Evolutionary conservation across 257 asterid species (phyloP), one percentile per base, ranked within the genome.

Genomic region (Salvia hispanica): DNA sequence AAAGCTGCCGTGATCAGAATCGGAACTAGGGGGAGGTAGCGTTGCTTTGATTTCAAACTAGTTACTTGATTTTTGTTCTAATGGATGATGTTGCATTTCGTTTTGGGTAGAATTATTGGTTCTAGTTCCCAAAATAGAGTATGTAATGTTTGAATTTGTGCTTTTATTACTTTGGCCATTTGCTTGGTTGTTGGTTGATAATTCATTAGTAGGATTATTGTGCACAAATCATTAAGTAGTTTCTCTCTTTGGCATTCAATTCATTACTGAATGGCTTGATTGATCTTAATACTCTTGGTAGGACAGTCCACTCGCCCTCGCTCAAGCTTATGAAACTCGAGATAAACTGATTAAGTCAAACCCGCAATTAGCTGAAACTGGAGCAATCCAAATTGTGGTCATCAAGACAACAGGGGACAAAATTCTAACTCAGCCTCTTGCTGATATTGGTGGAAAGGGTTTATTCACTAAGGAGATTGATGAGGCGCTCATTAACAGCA

Each of bases 371-470:
- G 95, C 96, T 62, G 96, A 94, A 78, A 90, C 89, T 12, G 97
- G 97, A 46, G 95, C 97, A 2, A 83, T 94, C 60, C 86, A 85
- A 71, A 91, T 94, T 62, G 91, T 91, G 62, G 76, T 91, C 66
- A 91, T 91, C 66, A 94, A 94, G 74, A 91, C 99, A 0, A 94
- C 99, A 0, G 97, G 99, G 25, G 99, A 94, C 74, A 94, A 91
- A 72, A 88, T 91, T 54, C 62, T 91, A 67, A 91, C 83, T 73
- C 99, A 94, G 81, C 99, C 97, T 21, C 77, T 94, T 60, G 99
- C 99, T 37, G 99, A 94, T 80, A 94, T 94, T 8, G 99, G 99
- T 50, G 99, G 99, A 45, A 94, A 94, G 86, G 99, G 99, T 46
- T 73, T 94, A 67, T 94, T 94, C 74, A 94, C 97, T 0, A 94